A percentile compares a stretch with the other conserved stretches of the same genome.
phyloP scores from a whole-genome alignment of 495 filamentous ascomycete genomes.

The Tuber aestivum region DNA sequence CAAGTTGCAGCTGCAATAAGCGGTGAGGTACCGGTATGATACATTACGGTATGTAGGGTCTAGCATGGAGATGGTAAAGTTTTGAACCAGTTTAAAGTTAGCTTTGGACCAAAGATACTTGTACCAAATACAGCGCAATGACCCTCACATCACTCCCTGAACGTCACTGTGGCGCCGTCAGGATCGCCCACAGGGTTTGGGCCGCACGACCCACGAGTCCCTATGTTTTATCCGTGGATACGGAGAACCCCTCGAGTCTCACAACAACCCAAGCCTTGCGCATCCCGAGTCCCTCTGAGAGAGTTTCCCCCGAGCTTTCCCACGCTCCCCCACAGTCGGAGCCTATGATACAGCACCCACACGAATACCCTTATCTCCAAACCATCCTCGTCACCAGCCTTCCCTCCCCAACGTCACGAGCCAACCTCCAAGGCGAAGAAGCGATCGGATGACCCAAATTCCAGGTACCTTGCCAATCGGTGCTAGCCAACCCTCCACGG shows the following conservation, averaged over 20 bases:
- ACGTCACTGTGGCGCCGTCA: slow-evolving; percentile 1
- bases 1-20: not conserved
- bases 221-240: not conserved
- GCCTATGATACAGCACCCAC: not conserved
- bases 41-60: not conserved
- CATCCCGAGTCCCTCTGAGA: not conserved
- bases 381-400: not conserved
- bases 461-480: not conserved
- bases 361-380: not conserved
- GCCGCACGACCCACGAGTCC: not conserved
- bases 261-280: not conserved
- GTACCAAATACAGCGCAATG: not conserved
- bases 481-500: not conserved
- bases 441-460: not conserved
- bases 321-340: not conserved
- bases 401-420: not conserved
- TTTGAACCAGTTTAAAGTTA: not conserved
- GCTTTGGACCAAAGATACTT: not conserved
- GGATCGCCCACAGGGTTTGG: not conserved
- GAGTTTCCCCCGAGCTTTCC: not conserved
- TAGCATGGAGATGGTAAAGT: not conserved
- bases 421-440: not conserved
- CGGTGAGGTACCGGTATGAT: not conserved
- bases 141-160: not conserved
- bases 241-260: not conserved